Evolutionary conservation across 352 stramenopile species (phyloP), one percentile per base, ranked within the genome.

Genomic region (Phytophthora idaei): DNA sequence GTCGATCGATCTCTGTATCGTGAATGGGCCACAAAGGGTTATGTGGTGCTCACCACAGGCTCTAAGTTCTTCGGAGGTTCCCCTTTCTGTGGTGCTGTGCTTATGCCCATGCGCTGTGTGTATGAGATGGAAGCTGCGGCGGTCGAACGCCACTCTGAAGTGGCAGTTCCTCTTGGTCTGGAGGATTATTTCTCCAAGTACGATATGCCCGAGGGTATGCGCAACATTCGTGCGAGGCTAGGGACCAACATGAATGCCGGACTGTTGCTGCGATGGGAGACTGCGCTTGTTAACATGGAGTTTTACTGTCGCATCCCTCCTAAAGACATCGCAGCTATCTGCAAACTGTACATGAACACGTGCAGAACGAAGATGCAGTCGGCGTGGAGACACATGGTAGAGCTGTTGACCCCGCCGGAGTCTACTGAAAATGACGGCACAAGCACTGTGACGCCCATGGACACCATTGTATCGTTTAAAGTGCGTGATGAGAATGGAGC

Each of bases 11-110:
- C 61, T 6, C 57, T 83, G 14, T 89, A 94, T 59, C 75, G 77
- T 53, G 75, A 89, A 66, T 96, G 93, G 64, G 59, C 66, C 2
- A 48, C 61, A 17, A 83, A 81, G 17, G 85, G 86, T 3, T 96
- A 88, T 48, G 57, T 96, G 3, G 87, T 85, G 32, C 74, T 97
- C 12, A 76, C 92, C 21, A 97, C 90, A 3, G 89, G 87, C 29
- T 96, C 87, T 47, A 97, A 97, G 71, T 97, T 95, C 66, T 97
- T 93, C 52, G 87, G 78, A 14, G 90, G 87, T 6, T 88, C 86
- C 0, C 90, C 90, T 3, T 97, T 97, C 64, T 94, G 87, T 48
- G 90, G 90, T 55, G 86, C 84, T 3, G 83, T 96, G 48, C 59
- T 96, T n/a, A 68, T 96, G 61, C 87, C 90, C 0, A 88, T 87